Evolutionary conservation across 148 eudicot genomes (phyloP).

Genomic region (Selenicereus undatus): DNA sequence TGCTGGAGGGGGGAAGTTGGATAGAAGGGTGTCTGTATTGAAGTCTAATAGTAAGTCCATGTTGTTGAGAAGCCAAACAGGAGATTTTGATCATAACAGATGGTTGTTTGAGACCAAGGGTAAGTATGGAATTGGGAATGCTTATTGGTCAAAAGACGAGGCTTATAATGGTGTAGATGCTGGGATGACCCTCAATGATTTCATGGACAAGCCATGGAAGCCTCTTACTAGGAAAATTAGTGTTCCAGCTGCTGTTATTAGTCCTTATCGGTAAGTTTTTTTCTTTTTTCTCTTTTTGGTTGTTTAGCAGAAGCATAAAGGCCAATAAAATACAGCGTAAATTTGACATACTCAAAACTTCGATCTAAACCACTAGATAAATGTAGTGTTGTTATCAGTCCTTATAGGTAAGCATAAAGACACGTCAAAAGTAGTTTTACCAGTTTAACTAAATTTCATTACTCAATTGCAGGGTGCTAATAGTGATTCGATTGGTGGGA

Average conservation of each 20-base stretch:
- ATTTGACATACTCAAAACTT: too few species aligned
- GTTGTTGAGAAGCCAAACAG: constrained; percentile 73
- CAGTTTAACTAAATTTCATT: constrained; percentile 2
- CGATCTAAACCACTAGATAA: too few species aligned
- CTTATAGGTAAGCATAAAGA: too few species aligned
- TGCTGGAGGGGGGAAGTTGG: constrained; percentile 32
- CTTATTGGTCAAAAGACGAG: constrained; percentile 70
- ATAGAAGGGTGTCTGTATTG: constrained; percentile 56
- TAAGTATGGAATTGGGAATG: constrained; percentile 86
- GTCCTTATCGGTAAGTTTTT: constrained; percentile 74
- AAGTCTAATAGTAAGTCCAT: constrained; percentile 62
- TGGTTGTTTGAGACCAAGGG: constrained; percentile 91
- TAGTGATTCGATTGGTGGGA: constrained; percentile 55
- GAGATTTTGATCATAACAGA: constrained; percentile 83
- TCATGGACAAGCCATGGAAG: constrained; percentile 93
- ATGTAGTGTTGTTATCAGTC: too few species aligned
- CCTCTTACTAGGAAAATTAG: constrained; percentile 75
- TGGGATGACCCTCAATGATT: constrained; percentile 70
- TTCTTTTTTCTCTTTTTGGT: not conserved
- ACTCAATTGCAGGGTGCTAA: constrained; percentile 51
- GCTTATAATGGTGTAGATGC: constrained; percentile 39
- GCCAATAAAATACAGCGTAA: too few species aligned
- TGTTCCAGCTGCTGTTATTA: constrained; percentile 54
- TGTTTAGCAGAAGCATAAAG: not conserved
- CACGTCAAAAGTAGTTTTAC: too few species aligned